Base-by-base conservation (phyloP, 116 monocot genomes). In the Thalassia testudinum region DNA sequence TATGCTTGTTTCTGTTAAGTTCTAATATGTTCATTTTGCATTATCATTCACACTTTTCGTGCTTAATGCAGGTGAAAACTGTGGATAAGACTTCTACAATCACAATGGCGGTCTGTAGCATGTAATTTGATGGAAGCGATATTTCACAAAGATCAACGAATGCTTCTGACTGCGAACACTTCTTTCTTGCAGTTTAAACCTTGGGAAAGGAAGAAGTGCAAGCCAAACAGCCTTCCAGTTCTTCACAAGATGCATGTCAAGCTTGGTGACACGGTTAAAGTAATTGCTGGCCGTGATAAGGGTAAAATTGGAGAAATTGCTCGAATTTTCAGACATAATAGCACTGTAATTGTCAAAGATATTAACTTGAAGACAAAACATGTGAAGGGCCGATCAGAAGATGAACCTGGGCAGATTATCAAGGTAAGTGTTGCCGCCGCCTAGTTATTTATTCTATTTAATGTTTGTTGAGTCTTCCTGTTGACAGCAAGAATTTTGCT, bases 171-270 rank as follows among this genome's bases (percentile, higher is more conserved):
- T n/a, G n/a, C n/a, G n/a, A n/a, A n/a, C n/a, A n/a, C n/a, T n/a
- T n/a, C n/a, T n/a, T n/a, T n/a, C n/a, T n/a, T 86, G 58, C 66
- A 93, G 93, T 72, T 93, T 47, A 87, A 83, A 52, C 64, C 73
- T 49, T 93, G 93, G 93, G 93, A 93, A 63, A 60, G 93, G 8
- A 93, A 75, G 58, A 68, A 93, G 24, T 93, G 87, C 52, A 93
- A 93, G 65, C 80, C 83, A n/a, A n/a, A n/a, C n/a, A n/a, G n/a
- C n/a, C n/a, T n/a, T n/a, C n/a, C n/a, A n/a, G n/a, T n/a, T n/a
- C 60, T 93, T 48, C 87, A 87, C 27, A 93, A 93, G 66, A 81
- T 93, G 93, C 93, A 93, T 59, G 93, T 93, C 28, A 93, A 80
- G 62, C 56, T 93, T 43, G 93, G 93, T 12, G 93, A 93, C 59